Evolutionary conservation across 1,139 yeast genomes (phyloP).

Genomic region (Taphrina betulina): DNA sequence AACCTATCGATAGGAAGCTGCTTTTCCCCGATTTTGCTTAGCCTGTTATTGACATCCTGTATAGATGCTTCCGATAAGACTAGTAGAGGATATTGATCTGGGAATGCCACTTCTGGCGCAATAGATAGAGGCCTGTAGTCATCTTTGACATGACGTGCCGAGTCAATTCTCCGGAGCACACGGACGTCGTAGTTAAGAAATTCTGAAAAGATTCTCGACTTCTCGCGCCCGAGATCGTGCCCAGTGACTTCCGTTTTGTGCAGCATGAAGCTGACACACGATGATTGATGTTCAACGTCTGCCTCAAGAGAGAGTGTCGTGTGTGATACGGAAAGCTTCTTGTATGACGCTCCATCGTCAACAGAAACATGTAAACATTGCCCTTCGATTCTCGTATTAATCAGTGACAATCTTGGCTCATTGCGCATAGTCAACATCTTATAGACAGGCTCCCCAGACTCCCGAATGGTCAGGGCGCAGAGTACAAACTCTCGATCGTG

Average conservation of each 20-base stretch:
- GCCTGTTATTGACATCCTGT: neutral
- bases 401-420: neutral
- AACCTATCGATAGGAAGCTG: neutral
- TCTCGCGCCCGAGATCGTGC: neutral
- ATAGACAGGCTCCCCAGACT: neutral
- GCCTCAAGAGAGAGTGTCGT: neutral
- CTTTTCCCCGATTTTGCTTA: neutral
- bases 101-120: neutral
- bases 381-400: neutral
- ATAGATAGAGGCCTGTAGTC: too few species aligned
- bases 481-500: neutral
- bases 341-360: neutral
- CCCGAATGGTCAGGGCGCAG: neutral
- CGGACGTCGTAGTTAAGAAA: neutral
- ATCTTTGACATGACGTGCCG: neutral
- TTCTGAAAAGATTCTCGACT: neutral
- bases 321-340: neutral
- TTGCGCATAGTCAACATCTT: slow-evolving; percentile 1
- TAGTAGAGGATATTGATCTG: neutral
- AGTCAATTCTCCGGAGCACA: neutral
- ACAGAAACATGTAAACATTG: neutral
- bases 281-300: neutral
- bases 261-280: neutral
- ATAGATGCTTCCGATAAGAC: neutral
- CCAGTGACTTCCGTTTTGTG: neutral